Evolutionary conservation across 202 grass and related monocot genomes (phyloP), one percentile per base, ranked within the genome.

Genomic region (Eragrostis tef): DNA sequence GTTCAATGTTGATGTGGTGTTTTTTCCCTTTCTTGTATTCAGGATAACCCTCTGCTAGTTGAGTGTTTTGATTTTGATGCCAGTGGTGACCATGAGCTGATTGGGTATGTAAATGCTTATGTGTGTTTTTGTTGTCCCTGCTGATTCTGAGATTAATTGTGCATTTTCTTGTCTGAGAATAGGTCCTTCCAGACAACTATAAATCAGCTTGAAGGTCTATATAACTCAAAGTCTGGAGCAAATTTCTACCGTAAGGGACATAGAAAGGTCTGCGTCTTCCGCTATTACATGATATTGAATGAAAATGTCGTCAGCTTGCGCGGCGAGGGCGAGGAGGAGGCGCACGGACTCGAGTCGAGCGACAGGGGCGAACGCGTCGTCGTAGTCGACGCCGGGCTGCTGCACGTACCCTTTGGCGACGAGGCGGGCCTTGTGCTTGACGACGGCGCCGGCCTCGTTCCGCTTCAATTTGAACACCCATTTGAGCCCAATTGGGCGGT

Each of bases 51-150:
- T n/a, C n/a, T n/a, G n/a, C n/a, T n/a, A n/a, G n/a, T n/a, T n/a
- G n/a, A n/a, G n/a, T n/a, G n/a, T n/a, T n/a, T n/a, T n/a, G 88
- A 98, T 87, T 98, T 98, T 75, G 87, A 98, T 50, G 68, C 74
- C 57, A 93, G 70, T 93, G 96, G 96, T 58, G 79, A 93, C n/a
- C 92, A 98, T 76, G 74, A 81, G 59, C 65, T 87, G 72, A 81
- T 98, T 81, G 96, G 96, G 96, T 98, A 98, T 49, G 63, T 49
- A 76, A 52, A 83, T 71, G 14, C 12, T 64, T 73, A 16, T 78
- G 41, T 79, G n/a, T 83, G 84, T 52, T n/a, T 77, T 21, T 19
- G 22, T 20, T 67, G 75, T 72, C 81, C 3, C 15, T 21, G 29
- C 65, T 63, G 11, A 6, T 74, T 77, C 48, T 2, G 45, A 78